Percentiles rank a stretch among this genome's conserved stretches.
phyloP scores from a whole-genome alignment of 257 asterid species.

The Nicotiana otophora region DNA sequence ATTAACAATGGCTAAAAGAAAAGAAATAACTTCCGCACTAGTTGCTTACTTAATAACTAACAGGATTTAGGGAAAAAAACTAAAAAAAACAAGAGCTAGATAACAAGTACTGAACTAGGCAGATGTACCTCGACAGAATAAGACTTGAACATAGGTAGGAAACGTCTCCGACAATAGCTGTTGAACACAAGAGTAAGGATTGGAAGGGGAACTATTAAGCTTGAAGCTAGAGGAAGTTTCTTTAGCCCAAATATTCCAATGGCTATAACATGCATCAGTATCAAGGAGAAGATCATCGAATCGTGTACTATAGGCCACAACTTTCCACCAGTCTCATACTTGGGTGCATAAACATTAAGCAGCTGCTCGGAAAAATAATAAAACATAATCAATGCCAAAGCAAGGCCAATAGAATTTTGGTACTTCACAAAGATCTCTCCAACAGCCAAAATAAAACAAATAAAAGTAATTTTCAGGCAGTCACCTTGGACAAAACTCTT shows the following conservation, averaged over 20 bases:
- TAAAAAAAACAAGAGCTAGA: neutral
- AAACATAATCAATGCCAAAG: neutral
- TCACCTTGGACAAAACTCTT: neutral
- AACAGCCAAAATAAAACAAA: neutral
- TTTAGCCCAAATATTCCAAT: constrained; percentile 90
- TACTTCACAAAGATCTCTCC: neutral
- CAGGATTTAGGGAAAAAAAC: neutral
- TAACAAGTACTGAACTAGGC: neutral
- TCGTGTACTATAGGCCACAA: constrained; percentile 96
- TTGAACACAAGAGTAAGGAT: constrained; percentile 82
- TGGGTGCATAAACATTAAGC: constrained; percentile 64
- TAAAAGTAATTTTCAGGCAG: neutral
- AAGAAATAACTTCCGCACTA: neutral
- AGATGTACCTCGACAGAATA: constrained; percentile 78
- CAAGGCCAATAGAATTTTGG: neutral
- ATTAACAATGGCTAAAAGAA: neutral
- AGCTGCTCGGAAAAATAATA: constrained; percentile 39
- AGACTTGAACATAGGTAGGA: constrained; percentile 70
- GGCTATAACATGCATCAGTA: constrained; percentile 89
- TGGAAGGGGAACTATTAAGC: constrained; percentile 80
- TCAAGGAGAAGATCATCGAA: constrained; percentile 66
- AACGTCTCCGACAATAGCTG: constrained; percentile 77
- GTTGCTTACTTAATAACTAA: neutral
- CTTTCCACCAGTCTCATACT: constrained; percentile 83
- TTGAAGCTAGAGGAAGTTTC: constrained; percentile 78